Evolutionary conservation across 768 basidiomycete species (phyloP), one percentile per base, ranked within the genome.

Genomic region (Chalciporus pseudorubinellus): DNA sequence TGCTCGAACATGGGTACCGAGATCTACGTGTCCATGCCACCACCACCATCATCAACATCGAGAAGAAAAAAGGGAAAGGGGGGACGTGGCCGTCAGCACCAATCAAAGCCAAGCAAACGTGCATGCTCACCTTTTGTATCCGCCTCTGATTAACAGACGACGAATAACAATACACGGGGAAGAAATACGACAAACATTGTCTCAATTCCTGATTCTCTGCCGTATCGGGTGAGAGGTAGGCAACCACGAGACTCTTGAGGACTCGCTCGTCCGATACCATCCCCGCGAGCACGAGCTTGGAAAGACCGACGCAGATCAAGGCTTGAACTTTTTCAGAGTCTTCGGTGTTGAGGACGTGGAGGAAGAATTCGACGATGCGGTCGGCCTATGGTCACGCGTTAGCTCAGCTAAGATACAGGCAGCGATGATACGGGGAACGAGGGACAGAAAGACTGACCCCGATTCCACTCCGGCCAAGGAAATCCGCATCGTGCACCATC

Each of bases 161-260:
- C n/a, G 91, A 90, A 68, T 85, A 91, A 67, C 89, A 89, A 63
- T 87, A 97, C 0, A 85, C 82, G 2, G 84, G 88, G 70, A 95
- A 84, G 76, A 95, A 95, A 66, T 87, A 89, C 4, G 85, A 79
- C 34, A 97, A 69, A 60, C 87, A 92, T 66, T 98, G 95, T 38
- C 91, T 79, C 16, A 98, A 74, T 49, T 87, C 81, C 53, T 90
- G 86, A 60, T 95, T 98, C 24, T 84, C 81, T 14, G 72, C 77
- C 2, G 91, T 95, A 48, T 85, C 80, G 1, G 91, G 90, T 0
- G 88, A 89, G 44, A 97, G 76, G 67, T 89, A 98, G 5, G 80
- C 73, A 20, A 81, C 62, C 13, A 79, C 75, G 8, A 83, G 73
- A 41, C 74, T 70, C 55, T 76, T 70, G 19, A 82, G 63, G 3